phyloP scores from a whole-genome alignment of 108 stramenopile species.

The Nannochloropsis granulata region DNA sequence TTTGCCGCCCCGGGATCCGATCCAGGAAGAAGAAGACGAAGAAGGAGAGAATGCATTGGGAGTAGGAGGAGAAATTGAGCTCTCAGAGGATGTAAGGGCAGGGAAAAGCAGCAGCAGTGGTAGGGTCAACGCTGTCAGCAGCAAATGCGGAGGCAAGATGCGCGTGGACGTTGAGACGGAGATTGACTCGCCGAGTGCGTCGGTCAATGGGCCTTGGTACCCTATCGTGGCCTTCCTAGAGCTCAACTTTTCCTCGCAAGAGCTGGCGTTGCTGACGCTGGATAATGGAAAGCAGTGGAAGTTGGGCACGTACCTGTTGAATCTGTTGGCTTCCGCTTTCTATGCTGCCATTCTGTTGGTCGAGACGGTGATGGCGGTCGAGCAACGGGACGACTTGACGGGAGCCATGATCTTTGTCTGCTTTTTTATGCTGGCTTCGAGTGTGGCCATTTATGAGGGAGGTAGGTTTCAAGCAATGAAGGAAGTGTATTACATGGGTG shows the following conservation, averaged over 20 bases:
- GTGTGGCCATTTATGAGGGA: background rate
- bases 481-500: background rate
- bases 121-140: no score
- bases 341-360: background rate
- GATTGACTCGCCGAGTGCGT: background rate
- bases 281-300: background rate
- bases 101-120: no score
- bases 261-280: background rate
- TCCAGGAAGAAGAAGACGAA: background rate
- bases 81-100: background rate
- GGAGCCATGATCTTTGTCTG: background rate
- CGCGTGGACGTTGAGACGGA: background rate
- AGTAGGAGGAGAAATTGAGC: background rate
- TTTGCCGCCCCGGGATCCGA: background rate
- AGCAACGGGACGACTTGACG: background rate
- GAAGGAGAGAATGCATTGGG: background rate
- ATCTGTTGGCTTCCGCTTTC: background rate
- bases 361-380: background rate
- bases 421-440: background rate
- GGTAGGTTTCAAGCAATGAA: background rate
- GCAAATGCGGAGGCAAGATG: background rate
- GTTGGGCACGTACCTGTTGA: background rate
- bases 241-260: background rate
- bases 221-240: background rate
- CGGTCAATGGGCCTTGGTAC: background rate